Conservation (phyloP, 768 basidiomycete species). For the Naganishia vishniacii region DNA sequence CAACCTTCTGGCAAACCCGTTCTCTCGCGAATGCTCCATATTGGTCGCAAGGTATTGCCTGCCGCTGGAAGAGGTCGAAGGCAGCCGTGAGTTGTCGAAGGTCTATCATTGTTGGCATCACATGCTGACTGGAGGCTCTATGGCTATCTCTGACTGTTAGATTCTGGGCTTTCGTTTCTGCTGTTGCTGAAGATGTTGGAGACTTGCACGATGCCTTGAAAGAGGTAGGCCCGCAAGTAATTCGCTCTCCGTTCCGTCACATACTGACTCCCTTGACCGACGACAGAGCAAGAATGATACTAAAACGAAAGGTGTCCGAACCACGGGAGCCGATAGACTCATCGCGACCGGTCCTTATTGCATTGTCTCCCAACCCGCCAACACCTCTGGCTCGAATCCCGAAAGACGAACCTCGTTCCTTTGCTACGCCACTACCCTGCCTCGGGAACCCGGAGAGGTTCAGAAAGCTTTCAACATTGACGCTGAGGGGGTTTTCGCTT, state of each 20-base stretch:
- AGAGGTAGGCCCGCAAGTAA: slow-evolving; percentile 1
- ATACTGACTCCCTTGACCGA: neutral
- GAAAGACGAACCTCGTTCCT: slow-evolving; percentile 14
- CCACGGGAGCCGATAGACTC: slow-evolving; percentile 21
- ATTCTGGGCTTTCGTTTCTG: slow-evolving; percentile 29
- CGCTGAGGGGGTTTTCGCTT: slow-evolving; percentile 24
- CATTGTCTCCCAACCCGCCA: slow-evolving; percentile 23
- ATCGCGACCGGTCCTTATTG: slow-evolving; percentile 26
- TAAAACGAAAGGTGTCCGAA: slow-evolving; percentile 28
- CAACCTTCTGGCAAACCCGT: slow-evolving; percentile 14
- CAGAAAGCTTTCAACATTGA: slow-evolving; percentile 28
- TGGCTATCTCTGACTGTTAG: neutral
- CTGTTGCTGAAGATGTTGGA: slow-evolving; percentile 23
- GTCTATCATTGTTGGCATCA: neutral
- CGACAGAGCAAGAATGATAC: slow-evolving; percentile 25
- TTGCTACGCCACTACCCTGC: slow-evolving; percentile 20
- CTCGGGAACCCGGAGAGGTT: slow-evolving; percentile 26
- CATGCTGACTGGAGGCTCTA: neutral
- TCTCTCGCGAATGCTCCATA: slow-evolving; percentile 20
- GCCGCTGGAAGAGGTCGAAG: slow-evolving; percentile 17
- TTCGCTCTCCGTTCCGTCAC: neutral
- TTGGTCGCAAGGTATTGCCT: slow-evolving; percentile 28
- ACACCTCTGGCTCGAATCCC: slow-evolving; percentile 4
- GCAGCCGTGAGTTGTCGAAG: slow-evolving; percentile 17
- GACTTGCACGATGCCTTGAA: slow-evolving; percentile 21